phyloP scores from a whole-genome alignment of 805 yeast genomes.

The Wickerhamiella bombiphila region DNA sequence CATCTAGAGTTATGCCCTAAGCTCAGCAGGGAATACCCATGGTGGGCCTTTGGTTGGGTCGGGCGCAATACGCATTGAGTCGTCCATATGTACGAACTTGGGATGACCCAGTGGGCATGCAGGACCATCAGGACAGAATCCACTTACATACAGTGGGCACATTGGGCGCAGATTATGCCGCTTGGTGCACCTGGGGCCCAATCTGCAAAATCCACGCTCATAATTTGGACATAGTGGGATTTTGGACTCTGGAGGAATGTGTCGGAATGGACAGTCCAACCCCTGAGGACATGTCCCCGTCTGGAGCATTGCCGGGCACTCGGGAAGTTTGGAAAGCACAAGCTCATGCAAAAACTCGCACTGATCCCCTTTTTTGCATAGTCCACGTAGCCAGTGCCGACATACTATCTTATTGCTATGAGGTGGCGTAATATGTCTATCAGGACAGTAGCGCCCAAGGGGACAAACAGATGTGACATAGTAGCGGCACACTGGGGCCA shows the following conservation, averaged over 20 bases:
- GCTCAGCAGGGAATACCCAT: slow-evolving; percentile 1
- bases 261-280: slow-evolving; percentile 86
- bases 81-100: slow-evolving; percentile 33
- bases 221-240: slow-evolving; percentile 81
- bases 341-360: slow-evolving; percentile 96
- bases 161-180: slow-evolving; percentile 64
- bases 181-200: slow-evolving; percentile 72
- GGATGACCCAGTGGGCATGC: slow-evolving; percentile 76
- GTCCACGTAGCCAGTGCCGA: slow-evolving; percentile 95
- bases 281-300: slow-evolving; percentile 65
- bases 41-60: slow-evolving; percentile 13
- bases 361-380: slow-evolving; percentile 90
- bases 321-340: slow-evolving; percentile 90
- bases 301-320: slow-evolving; percentile 74
- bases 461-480: slow-evolving; percentile 67
- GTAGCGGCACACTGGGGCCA: slow-evolving; percentile 72
- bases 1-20: not conserved
- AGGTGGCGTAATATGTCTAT: slow-evolving; percentile 62
- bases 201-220: slow-evolving; percentile 78
- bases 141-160: slow-evolving; percentile 72
- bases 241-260: slow-evolving; percentile 75
- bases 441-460: slow-evolving; percentile 68
- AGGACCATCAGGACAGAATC: slow-evolving; percentile 86
- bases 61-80: slow-evolving; percentile 25
- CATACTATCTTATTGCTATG: slow-evolving; percentile 75